Percentiles rank a stretch among this genome's conserved stretches.
Conservation (phyloP, 2,329 filamentous ascomycete species). For the Hymenoscyphus repandus region DNA sequence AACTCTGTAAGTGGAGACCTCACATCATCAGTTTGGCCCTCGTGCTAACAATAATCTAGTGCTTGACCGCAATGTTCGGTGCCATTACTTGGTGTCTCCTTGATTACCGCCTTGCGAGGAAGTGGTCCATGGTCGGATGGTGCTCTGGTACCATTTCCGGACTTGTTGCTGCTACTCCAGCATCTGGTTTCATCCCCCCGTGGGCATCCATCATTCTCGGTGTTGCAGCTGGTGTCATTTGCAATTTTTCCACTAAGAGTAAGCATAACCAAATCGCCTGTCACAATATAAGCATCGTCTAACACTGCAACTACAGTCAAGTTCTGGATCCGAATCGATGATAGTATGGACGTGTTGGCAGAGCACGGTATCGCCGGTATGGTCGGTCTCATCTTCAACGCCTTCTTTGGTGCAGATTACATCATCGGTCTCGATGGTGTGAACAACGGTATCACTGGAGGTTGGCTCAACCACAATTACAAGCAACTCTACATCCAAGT, state of each 20-base stretch:
- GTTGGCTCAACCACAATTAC: constrained; percentile 72
- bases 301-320: constrained; percentile 24
- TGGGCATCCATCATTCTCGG: constrained; percentile 65
- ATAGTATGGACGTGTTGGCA: constrained; percentile 67
- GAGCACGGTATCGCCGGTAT: constrained; percentile 67
- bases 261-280: constrained; percentile 15
- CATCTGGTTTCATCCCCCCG: constrained; percentile 62
- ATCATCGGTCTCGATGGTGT: constrained; percentile 73
- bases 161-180: constrained; percentile 64
- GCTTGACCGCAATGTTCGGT: constrained; percentile 72
- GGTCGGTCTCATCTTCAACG: constrained; percentile 68
- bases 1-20: constrained; percentile 62
- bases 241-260: constrained; percentile 64
- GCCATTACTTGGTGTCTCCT: constrained; percentile 92
- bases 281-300: constrained; percentile 3
- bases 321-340: constrained; percentile 57
- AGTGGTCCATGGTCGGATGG: constrained; percentile 75
- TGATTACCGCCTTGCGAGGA: constrained; percentile 44
- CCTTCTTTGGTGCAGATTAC: constrained; percentile 62
- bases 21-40: constrained; percentile 47
- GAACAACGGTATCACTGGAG: constrained; percentile 61
- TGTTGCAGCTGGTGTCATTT: constrained; percentile 58
- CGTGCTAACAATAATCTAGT: constrained; percentile 33
- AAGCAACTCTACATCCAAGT: constrained; percentile 74
- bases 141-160: constrained; percentile 68